Conservation (phyloP, 441 rosid species). For the Eutrema salsugineum region DNA sequence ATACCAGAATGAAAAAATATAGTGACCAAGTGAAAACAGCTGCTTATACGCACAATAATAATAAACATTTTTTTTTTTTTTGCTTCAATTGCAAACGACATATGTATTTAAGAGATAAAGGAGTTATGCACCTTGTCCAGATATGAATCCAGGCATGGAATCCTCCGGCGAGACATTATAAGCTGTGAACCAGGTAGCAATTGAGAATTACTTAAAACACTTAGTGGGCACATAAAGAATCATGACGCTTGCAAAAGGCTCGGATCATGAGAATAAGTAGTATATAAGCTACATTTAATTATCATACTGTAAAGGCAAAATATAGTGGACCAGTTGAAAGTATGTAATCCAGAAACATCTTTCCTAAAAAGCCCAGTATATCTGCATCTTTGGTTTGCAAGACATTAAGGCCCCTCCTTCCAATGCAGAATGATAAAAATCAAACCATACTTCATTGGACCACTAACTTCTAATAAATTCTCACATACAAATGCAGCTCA, state of each 20-base stretch:
- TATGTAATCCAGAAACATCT: neutral
- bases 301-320: neutral
- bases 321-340: neutral
- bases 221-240: neutral
- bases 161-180: constrained; percentile 87
- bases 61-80: neutral
- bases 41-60: neutral
- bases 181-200: constrained; percentile 49
- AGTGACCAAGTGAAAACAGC: constrained; percentile 11
- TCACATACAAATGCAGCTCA: neutral
- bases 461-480: neutral
- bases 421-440: neutral
- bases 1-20: neutral
- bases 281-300: neutral
- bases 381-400: neutral
- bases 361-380: neutral
- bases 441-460: neutral
- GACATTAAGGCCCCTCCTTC: neutral
- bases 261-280: neutral
- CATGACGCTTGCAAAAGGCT: constrained; percentile 4
- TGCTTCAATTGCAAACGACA: neutral
- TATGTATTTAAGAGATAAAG: neutral
- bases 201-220: constrained; percentile 5
- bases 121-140: constrained; percentile 77
- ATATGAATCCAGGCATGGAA: constrained; percentile 98